Conservation (phyloP, 257 asterid species). For the Solanum ahanhuiri region DNA sequence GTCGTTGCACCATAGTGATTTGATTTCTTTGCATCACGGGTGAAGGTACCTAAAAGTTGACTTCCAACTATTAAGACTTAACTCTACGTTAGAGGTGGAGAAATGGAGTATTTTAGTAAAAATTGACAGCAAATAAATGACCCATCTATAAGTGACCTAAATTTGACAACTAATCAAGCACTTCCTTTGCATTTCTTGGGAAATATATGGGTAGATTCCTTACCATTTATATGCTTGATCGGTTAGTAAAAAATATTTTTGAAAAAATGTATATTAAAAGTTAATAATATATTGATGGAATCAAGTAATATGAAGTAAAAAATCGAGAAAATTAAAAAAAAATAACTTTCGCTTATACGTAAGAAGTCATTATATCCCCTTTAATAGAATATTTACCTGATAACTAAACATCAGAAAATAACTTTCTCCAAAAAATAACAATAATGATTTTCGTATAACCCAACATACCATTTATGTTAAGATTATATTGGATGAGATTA, state of each 20-base stretch:
- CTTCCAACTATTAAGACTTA: background rate
- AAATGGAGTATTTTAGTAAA: background rate
- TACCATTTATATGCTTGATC: background rate
- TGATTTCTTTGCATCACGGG: background rate
- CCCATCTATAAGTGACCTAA: background rate
- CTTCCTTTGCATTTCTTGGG: background rate
- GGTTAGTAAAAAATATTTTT: fast-evolving
- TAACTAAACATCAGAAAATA: background rate
- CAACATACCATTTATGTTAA: background rate
- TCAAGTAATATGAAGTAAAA: background rate
- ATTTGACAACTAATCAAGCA: background rate
- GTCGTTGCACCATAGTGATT: fast-evolving
- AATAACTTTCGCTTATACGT: background rate
- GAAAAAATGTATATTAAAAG: background rate
- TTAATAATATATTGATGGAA: background rate
- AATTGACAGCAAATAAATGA: background rate
- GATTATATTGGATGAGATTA: background rate
- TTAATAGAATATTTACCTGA: background rate
- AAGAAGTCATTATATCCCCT: background rate
- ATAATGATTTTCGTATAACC: background rate
- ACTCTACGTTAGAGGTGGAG: background rate
- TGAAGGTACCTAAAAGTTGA: background rate
- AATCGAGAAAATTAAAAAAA: background rate
- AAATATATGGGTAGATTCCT: background rate
- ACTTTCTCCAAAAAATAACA: background rate